Evolutionary conservation across 2,329 filamentous ascomycete species (phyloP).

Genomic region (Penicillium sp.): DNA sequence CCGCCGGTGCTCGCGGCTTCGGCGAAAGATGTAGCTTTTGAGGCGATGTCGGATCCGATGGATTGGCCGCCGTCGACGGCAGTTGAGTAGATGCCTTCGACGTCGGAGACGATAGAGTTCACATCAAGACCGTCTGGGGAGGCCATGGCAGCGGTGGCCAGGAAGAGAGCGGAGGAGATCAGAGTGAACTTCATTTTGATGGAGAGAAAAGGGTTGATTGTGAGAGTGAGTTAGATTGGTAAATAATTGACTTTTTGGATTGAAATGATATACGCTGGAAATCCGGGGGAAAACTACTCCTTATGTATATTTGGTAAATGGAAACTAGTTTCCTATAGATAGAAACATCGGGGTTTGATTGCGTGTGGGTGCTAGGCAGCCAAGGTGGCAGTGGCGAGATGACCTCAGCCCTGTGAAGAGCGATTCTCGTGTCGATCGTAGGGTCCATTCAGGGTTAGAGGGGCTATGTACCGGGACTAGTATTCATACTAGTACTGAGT

Average conservation of each 20-base stretch:
- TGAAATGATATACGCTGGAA: background rate
- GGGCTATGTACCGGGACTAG: background rate
- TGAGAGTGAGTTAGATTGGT: background rate
- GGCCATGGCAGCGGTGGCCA: conserved; percentile 25
- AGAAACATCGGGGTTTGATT: conserved; percentile 12
- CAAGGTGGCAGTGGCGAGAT: conserved; percentile 19
- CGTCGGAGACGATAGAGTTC: conserved; percentile 19
- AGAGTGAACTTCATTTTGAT: conserved; percentile 32
- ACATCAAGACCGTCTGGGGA: conserved; percentile 18
- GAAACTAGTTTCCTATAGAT: conserved; percentile 11
- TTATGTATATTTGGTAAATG: conserved; percentile 7
- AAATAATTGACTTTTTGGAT: background rate
- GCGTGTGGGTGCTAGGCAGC: conserved; percentile 1
- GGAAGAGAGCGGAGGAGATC: conserved; percentile 27
- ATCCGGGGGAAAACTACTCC: conserved; percentile 4
- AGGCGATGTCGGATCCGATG: conserved; percentile 16
- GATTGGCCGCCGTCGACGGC: conserved; percentile 5
- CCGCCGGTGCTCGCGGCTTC: conserved; percentile 15
- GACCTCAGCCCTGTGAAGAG: conserved; percentile 11
- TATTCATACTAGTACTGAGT: no score
- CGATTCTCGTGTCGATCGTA: conserved; percentile 10
- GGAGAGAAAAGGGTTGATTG: background rate
- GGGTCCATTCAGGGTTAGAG: conserved; percentile 3
- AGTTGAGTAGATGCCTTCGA: conserved; percentile 1
- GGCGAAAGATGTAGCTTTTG: conserved; percentile 11